phyloP scores from a whole-genome alignment of 768 basidiomycete genomes.

The Suillus decipiens region DNA sequence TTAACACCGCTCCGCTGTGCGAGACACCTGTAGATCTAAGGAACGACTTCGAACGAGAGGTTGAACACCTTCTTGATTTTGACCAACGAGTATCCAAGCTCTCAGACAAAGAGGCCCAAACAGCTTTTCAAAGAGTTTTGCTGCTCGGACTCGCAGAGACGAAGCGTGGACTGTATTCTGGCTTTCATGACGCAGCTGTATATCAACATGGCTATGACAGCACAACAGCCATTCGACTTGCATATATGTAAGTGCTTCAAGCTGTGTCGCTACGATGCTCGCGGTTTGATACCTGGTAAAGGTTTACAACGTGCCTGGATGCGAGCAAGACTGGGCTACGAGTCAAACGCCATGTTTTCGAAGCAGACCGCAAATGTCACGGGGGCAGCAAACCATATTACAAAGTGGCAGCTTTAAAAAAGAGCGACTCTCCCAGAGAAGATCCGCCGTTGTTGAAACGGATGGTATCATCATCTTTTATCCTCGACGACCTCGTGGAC shows the following conservation, averaged over 20 bases:
- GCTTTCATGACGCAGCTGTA: constrained; percentile 58
- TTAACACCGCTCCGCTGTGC: constrained; percentile 45
- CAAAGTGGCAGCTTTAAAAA: constrained; percentile 20
- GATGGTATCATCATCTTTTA: constrained; percentile 23
- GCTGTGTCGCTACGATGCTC: not conserved
- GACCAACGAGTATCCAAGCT: constrained; percentile 32
- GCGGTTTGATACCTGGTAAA: constrained; percentile 25
- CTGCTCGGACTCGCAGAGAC: constrained; percentile 53
- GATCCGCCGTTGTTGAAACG: constrained; percentile 5
- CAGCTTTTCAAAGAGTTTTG: constrained; percentile 46
- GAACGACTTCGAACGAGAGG: constrained; percentile 50
- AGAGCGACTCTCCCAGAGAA: constrained; percentile 5
- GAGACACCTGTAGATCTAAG: constrained; percentile 45
- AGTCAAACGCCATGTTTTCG: constrained; percentile 44
- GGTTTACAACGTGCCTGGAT: constrained; percentile 70
- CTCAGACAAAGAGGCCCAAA: constrained; percentile 33
- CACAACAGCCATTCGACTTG: constrained; percentile 49
- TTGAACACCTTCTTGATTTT: constrained; percentile 50
- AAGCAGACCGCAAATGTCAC: constrained; percentile 41
- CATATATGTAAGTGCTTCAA: constrained; percentile 57
- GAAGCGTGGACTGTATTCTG: constrained; percentile 60
- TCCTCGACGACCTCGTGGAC: constrained; percentile 44
- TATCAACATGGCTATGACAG: constrained; percentile 52
- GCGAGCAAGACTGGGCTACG: constrained; percentile 66
- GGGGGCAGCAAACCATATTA: constrained; percentile 34